These are phyloP conservation scores for Solanum medicagineum DNA, from an alignment of 257 asterid genomes.

Conservation along the genomic window DNA sequence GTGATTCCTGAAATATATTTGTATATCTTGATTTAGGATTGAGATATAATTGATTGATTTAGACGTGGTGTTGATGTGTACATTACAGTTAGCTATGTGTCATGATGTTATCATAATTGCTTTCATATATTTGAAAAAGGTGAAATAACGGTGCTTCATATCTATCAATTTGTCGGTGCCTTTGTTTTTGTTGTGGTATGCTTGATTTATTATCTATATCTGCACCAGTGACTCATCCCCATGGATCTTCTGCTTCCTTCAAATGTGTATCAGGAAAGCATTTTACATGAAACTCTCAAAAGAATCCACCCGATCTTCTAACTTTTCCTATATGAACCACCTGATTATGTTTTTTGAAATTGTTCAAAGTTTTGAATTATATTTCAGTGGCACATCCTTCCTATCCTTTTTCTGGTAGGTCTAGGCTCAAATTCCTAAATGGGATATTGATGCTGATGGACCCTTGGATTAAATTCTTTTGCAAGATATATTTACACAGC, in stretches of 20 bases:
- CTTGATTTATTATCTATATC: not conserved
- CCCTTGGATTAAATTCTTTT: not conserved
- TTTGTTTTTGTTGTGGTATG: not conserved
- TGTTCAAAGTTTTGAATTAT: not conserved
- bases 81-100: not conserved
- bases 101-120: not conserved
- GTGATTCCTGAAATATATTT: not conserved
- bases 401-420: not conserved
- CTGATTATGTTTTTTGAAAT: not conserved
- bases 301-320: not conserved
- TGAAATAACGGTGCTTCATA: not conserved
- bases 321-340: not conserved
- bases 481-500: slow-evolving; percentile 67
- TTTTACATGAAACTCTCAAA: not conserved
- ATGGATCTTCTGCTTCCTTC: not conserved
- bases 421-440: not conserved
- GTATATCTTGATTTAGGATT: not conserved
- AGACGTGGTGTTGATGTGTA: not conserved
- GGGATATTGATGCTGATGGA: not conserved
- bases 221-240: not conserved
- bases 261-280: not conserved
- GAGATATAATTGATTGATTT: not conserved
- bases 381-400: not conserved
- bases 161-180: not conserved
- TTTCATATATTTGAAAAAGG: not conserved